Conservation (phyloP, 768 basidiomycete species). For the Suillus americanus region DNA sequence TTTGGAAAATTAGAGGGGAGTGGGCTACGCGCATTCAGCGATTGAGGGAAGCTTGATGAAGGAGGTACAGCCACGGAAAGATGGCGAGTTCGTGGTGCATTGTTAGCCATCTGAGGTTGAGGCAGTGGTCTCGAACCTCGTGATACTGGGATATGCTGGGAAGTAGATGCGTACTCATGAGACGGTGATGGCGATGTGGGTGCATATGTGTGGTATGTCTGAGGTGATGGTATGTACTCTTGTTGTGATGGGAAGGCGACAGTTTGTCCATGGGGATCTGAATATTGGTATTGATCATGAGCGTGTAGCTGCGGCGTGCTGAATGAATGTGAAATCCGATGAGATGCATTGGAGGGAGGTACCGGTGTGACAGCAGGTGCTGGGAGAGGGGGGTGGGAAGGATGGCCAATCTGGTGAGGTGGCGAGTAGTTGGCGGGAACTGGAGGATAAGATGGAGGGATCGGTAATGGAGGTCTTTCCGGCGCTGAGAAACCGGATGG, state of each 20-base stretch:
- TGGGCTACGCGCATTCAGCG: conserved; percentile 12
- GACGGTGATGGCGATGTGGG: conserved; percentile 26
- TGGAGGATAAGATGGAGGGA: conserved; percentile 21
- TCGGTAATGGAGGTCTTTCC: conserved; percentile 42
- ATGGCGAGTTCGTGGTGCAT: conserved; percentile 29
- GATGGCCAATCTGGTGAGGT: conserved; percentile 16
- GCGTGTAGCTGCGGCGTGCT: conserved; percentile 26
- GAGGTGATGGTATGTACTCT: conserved; percentile 26
- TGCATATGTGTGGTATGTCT: conserved; percentile 19
- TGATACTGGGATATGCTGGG: conserved; percentile 2
- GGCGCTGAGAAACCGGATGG: conserved; percentile 31
- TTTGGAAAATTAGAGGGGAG: conserved; percentile 13
- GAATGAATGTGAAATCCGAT: conserved; percentile 28
- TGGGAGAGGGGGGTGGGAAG: conserved; percentile 14
- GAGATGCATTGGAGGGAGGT: conserved; percentile 17
- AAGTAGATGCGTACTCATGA: conserved; percentile 17
- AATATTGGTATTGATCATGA: conserved; percentile 23
- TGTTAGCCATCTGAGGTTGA: conserved; percentile 24
- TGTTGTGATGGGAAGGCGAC: conserved; percentile 26
- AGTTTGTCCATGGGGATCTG: conserved; percentile 21
- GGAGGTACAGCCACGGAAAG: conserved; percentile 28
- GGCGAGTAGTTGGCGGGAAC: conserved; percentile 19
- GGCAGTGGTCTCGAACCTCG: conserved; percentile 31
- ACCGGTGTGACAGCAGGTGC: conserved; percentile 13
- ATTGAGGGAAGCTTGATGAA: conserved; percentile 33